Evolutionary conservation across 352 stramenopile genomes (phyloP), one percentile per base, ranked within the genome.

Genomic region (Phytophthora constricta): DNA sequence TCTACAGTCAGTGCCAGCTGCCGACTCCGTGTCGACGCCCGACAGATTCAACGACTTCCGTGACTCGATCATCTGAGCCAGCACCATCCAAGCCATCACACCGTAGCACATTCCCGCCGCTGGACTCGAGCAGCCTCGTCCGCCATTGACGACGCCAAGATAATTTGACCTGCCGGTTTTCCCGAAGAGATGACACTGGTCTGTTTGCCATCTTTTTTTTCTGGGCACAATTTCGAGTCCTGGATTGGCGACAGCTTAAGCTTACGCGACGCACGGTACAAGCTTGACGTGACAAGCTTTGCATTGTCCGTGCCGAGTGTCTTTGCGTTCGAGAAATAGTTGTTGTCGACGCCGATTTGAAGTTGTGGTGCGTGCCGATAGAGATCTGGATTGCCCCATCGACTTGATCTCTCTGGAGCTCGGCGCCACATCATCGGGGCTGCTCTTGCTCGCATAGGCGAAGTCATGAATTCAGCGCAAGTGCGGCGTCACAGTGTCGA

Each of bases 141-240:
- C 27, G 64, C 13, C 13, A 54, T 26, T 63, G 57, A 62, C 34
- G 51, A 67, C 22, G 31, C 14, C 7, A 17, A 47, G 41, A 72
- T 58, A 68, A n/a, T 52, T 70, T 68, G 57, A 67, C 57, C 51
- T 53, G 51, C 58, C 58, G 58, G 42, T 68, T 59, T 65, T 25
- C 34, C 16, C 26, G 51, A 58, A 53, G 26, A 22, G 39, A 60
- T 67, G 42, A 26, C 34, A 17, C 3, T 16, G 3, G 34, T 19
- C 3, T 10, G 34, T 16, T 10, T 10, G n/a, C 34, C 10, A 42
- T 4, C 34, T 2, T 16, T 42, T 42, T 39, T 42, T 42, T 16
- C 11, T 42, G 9, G 34, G 3, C 9, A 42, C 34, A n/a, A n/a
- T n/a, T n/a, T n/a, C n/a, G n/a, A n/a, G 34, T 16, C n/a, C 34